Conservation (phyloP, 192 early-diverging fungal genomes). For the Rhizoclosmatium globosum region DNA sequence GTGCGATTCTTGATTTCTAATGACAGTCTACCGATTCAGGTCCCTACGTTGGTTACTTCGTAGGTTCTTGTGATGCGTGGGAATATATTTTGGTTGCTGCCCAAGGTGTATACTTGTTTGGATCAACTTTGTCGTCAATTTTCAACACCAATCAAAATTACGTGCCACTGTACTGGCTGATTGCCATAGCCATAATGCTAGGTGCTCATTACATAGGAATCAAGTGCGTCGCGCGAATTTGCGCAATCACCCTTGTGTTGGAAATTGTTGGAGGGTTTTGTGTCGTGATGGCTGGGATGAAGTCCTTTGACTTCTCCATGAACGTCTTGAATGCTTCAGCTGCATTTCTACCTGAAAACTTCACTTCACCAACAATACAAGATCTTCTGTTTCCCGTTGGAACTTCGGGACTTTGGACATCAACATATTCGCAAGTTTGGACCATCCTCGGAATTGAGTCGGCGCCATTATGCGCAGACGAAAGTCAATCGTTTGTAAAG, state of each 20-base stretch:
- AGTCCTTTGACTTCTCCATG: background rate
- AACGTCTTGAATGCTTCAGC: background rate
- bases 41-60: constrained; percentile 12
- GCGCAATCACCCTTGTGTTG: background rate
- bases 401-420: background rate
- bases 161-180: background rate
- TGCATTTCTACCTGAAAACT: background rate
- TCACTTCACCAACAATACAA: background rate
- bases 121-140: background rate
- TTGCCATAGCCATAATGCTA: background rate
- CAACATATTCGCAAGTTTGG: background rate
- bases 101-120: background rate
- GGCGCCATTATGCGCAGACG: background rate
- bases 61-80: constrained; percentile 1
- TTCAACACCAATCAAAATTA: background rate
- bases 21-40: background rate
- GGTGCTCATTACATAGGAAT: background rate
- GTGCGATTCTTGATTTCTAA: background rate
- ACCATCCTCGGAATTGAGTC: background rate
- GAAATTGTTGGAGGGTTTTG: constrained; percentile 1
- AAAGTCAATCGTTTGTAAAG: background rate
- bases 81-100: constrained; percentile 12
- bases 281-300: background rate
- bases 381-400: background rate
- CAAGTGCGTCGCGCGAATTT: background rate